Conservation (phyloP, 768 basidiomycete species). For the Serendipita sp. region DNA sequence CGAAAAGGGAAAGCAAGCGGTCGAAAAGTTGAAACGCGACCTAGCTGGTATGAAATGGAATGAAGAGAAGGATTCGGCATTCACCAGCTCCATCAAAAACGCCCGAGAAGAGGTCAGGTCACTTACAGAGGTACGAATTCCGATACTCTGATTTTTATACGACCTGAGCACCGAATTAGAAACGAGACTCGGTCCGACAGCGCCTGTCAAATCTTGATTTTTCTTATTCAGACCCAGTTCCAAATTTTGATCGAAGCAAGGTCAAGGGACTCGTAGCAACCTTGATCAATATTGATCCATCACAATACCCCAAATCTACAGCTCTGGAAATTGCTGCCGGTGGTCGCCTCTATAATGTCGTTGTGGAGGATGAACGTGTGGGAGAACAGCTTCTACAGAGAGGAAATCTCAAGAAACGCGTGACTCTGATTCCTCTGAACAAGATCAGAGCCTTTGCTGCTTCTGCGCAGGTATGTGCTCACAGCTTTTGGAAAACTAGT, state of each 20-base stretch:
- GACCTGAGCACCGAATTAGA: slow-evolving; percentile 24
- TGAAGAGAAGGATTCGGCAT: slow-evolving; percentile 48
- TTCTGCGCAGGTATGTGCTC: slow-evolving; percentile 28
- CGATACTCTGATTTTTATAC: not conserved
- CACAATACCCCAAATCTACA: slow-evolving; percentile 63
- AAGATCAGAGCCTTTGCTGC: slow-evolving; percentile 60
- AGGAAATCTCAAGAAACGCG: slow-evolving; percentile 64
- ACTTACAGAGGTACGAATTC: slow-evolving; percentile 39
- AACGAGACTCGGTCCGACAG: slow-evolving; percentile 50
- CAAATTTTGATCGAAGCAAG: slow-evolving; percentile 64
- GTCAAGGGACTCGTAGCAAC: slow-evolving; percentile 87
- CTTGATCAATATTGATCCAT: slow-evolving; percentile 57
- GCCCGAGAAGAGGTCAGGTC: slow-evolving; percentile 38
- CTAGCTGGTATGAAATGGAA: slow-evolving; percentile 59
- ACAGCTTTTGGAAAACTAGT: no score
- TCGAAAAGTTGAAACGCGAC: slow-evolving; percentile 37
- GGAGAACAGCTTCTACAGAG: slow-evolving; percentile 73
- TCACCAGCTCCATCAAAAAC: slow-evolving; percentile 32
- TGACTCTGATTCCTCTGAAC: slow-evolving; percentile 86
- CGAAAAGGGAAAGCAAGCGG: slow-evolving; percentile 31
- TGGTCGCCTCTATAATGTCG: slow-evolving; percentile 78
- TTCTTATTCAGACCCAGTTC: slow-evolving; percentile 58
- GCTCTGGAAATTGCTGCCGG: slow-evolving; percentile 90
- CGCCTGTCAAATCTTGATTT: slow-evolving; percentile 63
- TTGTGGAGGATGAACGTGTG: slow-evolving; percentile 79